A percentile compares a stretch with the other conserved stretches of the same genome.
Evolutionary conservation across 306 rosid species (phyloP).

Genomic region (Phaseolus lunatus): DNA sequence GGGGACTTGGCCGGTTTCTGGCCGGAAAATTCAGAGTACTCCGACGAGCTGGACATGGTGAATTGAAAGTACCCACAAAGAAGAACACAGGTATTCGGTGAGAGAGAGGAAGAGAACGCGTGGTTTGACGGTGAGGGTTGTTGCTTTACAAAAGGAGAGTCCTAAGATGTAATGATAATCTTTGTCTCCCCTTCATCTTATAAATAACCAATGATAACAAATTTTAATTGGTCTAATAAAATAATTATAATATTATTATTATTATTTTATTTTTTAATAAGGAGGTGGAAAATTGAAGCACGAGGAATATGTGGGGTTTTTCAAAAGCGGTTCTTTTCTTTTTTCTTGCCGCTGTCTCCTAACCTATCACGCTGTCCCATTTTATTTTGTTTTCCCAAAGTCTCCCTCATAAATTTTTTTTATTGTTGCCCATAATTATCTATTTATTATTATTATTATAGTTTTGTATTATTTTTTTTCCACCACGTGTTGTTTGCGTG

Average conservation of each 20-base stretch:
- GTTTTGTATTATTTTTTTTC: conserved; percentile 39
- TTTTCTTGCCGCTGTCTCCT: conserved; percentile 41
- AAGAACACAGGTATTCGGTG: background rate
- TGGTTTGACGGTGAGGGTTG: conserved; percentile 24
- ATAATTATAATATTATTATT: too few species aligned
- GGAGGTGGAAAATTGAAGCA: conserved; percentile 60
- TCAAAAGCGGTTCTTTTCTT: conserved; percentile 9
- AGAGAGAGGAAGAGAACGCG: conserved; percentile 24
- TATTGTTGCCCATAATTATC: background rate
- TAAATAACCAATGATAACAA: conserved; percentile 24
- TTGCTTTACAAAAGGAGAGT: background rate
- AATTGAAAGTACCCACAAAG: background rate
- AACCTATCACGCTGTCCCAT: background rate
- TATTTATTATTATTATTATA: background rate
- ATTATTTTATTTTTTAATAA: background rate
- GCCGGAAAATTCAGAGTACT: conserved; percentile 58
- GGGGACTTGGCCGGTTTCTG: conserved; percentile 53
- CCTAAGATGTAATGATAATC: conserved; percentile 18
- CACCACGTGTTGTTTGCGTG: conserved; percentile 67
- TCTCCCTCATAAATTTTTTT: background rate
- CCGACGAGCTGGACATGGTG: conserved; percentile 71
- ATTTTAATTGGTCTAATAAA: conserved; percentile 22
- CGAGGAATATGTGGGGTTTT: conserved; percentile 88
- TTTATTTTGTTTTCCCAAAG: conserved; percentile 14
- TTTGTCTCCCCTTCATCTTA: conserved; percentile 32